These are phyloP conservation scores for Aspergillus spinulosporus DNA, from an alignment of 2,329 filamentous ascomycete genomes.

Conservation along the genomic window DNA sequence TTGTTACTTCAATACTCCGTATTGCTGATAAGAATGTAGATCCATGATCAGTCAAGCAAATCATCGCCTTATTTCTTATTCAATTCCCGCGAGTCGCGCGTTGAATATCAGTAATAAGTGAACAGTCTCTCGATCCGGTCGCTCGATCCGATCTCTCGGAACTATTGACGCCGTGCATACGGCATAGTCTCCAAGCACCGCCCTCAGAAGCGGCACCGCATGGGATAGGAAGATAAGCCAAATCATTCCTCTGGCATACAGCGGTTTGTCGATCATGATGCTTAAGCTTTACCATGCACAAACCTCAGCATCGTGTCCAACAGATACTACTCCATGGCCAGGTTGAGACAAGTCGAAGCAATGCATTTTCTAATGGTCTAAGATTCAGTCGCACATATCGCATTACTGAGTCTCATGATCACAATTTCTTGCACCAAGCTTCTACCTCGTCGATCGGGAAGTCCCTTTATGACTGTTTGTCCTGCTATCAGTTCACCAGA, in stretches of 20 bases:
- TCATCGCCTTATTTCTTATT: background rate
- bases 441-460: too few relatives aligned
- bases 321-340: background rate
- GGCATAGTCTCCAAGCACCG: background rate
- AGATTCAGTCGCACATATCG: background rate
- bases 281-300: conserved; percentile 3
- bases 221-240: background rate
- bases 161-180: background rate
- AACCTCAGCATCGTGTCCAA: background rate
- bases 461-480: background rate
- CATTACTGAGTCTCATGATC: conserved; percentile 1
- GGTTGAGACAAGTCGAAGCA: background rate
- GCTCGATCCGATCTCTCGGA: background rate
- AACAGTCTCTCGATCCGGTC: background rate
- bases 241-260: background rate
- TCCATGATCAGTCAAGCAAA: background rate
- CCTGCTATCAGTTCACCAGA: background rate
- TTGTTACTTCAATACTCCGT: background rate
- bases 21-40: conserved; percentile 4
- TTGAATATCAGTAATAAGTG: background rate
- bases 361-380: conserved; percentile 5
- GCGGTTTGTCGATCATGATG: conserved; percentile 12
- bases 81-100: background rate
- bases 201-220: background rate
- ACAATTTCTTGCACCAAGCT: background rate